These are phyloP conservation scores for Parastagonospora nodorum DNA, from an alignment of 2,329 filamentous ascomycete species.

Conservation along the genomic window DNA sequence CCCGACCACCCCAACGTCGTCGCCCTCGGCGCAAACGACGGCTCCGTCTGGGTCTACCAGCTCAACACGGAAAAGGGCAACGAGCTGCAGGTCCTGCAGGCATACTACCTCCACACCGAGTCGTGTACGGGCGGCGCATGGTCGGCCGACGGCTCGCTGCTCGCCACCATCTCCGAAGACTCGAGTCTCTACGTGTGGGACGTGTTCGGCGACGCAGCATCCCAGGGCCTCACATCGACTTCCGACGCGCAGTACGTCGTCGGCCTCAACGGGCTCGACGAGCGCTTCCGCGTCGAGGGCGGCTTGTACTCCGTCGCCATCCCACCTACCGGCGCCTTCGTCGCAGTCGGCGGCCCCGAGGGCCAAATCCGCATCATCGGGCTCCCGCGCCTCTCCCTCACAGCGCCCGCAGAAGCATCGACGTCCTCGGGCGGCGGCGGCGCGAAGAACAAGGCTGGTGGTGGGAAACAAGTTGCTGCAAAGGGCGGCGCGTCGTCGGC, in stretches of 20 bases:
- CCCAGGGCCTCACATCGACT: slow-evolving; percentile 62
- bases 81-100: slow-evolving; percentile 81
- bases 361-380: slow-evolving; percentile 85
- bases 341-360: slow-evolving; percentile 85
- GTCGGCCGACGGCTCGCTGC: slow-evolving; percentile 83
- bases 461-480: slow-evolving; percentile 50
- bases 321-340: slow-evolving; percentile 76
- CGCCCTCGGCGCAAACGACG: slow-evolving; percentile 86
- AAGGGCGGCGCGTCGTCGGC: slow-evolving; percentile 41
- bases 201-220: slow-evolving; percentile 78
- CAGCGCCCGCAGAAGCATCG: slow-evolving; percentile 37
- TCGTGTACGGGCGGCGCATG: slow-evolving; percentile 88
- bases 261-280: slow-evolving; percentile 77
- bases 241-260: slow-evolving; percentile 70
- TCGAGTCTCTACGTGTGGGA: slow-evolving; percentile 91
- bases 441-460: slow-evolving; percentile 55
- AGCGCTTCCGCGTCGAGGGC: slow-evolving; percentile 89
- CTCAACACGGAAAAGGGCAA: slow-evolving; percentile 66
- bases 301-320: slow-evolving; percentile 88
- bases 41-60: slow-evolving; percentile 95
- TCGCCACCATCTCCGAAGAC: slow-evolving; percentile 90
- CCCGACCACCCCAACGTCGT: slow-evolving; percentile 75
- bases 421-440: slow-evolving; percentile 51
- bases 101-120: slow-evolving; percentile 87
- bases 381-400: slow-evolving; percentile 66